Evolutionary conservation across 352 stramenopile species (phyloP).

Genomic region (Pythium aristosporum): DNA sequence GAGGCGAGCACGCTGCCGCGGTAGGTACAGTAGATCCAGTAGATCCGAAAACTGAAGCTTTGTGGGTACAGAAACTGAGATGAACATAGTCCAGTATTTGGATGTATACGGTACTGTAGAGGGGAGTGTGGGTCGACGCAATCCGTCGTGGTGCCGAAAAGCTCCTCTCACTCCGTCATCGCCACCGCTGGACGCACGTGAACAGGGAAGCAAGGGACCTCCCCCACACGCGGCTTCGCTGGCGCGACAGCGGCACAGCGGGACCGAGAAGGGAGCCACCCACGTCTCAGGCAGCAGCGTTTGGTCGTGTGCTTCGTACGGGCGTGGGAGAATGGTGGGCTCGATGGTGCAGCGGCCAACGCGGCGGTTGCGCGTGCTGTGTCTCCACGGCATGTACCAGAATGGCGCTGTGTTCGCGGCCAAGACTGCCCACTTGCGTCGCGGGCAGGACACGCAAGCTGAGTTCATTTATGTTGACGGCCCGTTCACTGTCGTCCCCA

Average conservation of each 20-base stretch:
- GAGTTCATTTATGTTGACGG: slow-evolving; percentile 78
- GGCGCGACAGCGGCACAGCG: slow-evolving; percentile 1
- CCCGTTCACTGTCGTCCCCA: slow-evolving; percentile 69
- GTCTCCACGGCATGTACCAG: slow-evolving; percentile 88
- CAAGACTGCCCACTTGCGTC: slow-evolving; percentile 68
- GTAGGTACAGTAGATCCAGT: slow-evolving; percentile 2
- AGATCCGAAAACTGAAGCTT: neutral
- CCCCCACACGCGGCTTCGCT: too few species aligned
- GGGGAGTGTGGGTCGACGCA: neutral
- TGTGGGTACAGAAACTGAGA: slow-evolving; percentile 7
- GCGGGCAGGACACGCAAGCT: slow-evolving; percentile 31
- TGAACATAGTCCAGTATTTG: slow-evolving; percentile 1
- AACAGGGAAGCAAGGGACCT: neutral
- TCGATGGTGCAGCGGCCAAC: slow-evolving; percentile 20
- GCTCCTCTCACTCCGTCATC: neutral
- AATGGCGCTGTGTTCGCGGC: slow-evolving; percentile 57
- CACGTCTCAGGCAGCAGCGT: neutral
- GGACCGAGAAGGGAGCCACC: neutral
- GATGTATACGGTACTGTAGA: neutral
- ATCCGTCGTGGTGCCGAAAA: neutral
- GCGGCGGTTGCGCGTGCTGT: slow-evolving; percentile 61
- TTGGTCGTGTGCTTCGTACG: neutral
- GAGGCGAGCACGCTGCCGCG: neutral
- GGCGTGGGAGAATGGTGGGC: neutral
- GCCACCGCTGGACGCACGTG: neutral